These are phyloP conservation scores for Scytalidium lignicola DNA, from an alignment of 2,329 filamentous ascomycete species.

Conservation along the genomic window DNA sequence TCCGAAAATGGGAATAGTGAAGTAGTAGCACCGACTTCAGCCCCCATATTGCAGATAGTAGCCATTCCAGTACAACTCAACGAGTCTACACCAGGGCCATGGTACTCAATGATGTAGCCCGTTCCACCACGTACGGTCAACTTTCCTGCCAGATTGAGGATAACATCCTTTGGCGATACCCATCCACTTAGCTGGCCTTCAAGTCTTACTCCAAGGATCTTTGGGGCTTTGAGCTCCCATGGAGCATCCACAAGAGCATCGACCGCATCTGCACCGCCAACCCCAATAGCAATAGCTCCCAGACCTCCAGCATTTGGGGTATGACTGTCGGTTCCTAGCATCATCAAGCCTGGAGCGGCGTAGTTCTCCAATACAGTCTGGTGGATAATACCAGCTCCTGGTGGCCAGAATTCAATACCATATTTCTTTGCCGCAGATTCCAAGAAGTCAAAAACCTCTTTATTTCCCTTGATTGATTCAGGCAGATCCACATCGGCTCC, in stretches of 20 bases:
- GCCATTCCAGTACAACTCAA: conserved; percentile 92
- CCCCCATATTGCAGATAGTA: conserved; percentile 75
- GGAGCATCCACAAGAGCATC: conserved; percentile 94
- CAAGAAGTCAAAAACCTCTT: conserved; percentile 95
- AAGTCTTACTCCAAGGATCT: conserved; percentile 79
- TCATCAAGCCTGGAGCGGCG: conserved; percentile 94
- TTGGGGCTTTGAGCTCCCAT: conserved; percentile 95
- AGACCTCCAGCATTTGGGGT: conserved; percentile 96
- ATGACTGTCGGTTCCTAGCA: conserved; percentile 96
- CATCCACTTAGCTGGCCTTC: conserved; percentile 82
- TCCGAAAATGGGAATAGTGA: conserved; percentile 83
- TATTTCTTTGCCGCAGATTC: conserved; percentile 89
- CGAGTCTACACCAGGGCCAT: conserved; percentile 82
- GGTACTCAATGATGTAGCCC: conserved; percentile 91
- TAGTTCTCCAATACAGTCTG: conserved; percentile 98
- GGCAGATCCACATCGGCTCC: conserved; percentile 83
- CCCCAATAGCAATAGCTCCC: conserved; percentile 90
- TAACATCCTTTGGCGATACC: conserved; percentile 94
- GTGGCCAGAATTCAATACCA: conserved; percentile 93
- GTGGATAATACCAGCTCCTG: conserved; percentile 91
- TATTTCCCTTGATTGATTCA: conserved; percentile 82
- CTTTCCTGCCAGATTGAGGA: conserved; percentile 80
- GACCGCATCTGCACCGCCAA: conserved; percentile 94
- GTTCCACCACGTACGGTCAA: conserved; percentile 92
- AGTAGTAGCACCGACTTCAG: conserved; percentile 87